These are phyloP conservation scores for Capsicum rhomboideum DNA, from an alignment of 257 asterid genomes.

Conservation along the genomic window DNA sequence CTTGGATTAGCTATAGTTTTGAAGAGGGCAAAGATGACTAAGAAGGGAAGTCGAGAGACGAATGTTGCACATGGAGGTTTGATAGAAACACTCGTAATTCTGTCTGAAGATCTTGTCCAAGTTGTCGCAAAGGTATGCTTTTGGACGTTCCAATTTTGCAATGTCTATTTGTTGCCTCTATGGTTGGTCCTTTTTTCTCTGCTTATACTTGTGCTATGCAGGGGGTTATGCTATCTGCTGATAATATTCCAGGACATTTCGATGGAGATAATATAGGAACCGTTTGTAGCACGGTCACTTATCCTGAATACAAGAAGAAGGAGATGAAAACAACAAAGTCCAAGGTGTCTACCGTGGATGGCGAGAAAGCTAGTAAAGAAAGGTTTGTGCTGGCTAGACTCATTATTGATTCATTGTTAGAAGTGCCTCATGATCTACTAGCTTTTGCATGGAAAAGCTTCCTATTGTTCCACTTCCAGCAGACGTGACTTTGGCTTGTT, in stretches of 20 bases:
- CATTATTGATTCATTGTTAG: neutral
- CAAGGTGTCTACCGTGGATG: conserved; percentile 18
- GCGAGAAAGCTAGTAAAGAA: conserved; percentile 15
- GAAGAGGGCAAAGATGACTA: conserved; percentile 73
- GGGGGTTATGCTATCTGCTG: conserved; percentile 52
- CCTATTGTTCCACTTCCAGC: neutral
- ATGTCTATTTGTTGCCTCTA: neutral
- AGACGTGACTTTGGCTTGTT: neutral
- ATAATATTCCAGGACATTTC: conserved; percentile 35
- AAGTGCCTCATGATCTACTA: neutral
- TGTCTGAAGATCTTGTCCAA: conserved; percentile 73
- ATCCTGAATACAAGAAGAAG: conserved; percentile 17
- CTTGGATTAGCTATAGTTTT: conserved; percentile 60
- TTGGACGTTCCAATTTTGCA: neutral
- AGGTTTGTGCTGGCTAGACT: conserved; percentile 22
- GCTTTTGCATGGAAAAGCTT: conserved; percentile 5
- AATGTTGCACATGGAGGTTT: conserved; percentile 50
- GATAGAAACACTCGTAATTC: conserved; percentile 69
- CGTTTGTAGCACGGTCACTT: conserved; percentile 15
- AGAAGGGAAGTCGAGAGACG: conserved; percentile 46
- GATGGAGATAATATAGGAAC: conserved; percentile 31
- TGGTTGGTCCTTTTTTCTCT: neutral
- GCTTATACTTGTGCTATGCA: conserved; percentile 16
- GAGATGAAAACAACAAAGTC: conserved; percentile 19
- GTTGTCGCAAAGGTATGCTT: conserved; percentile 74